Percentiles rank a stretch among this genome's conserved stretches.
These are phyloP conservation scores for Endocalyx cinctus DNA, from an alignment of 2,329 filamentous ascomycete species.

Conservation along the genomic window DNA sequence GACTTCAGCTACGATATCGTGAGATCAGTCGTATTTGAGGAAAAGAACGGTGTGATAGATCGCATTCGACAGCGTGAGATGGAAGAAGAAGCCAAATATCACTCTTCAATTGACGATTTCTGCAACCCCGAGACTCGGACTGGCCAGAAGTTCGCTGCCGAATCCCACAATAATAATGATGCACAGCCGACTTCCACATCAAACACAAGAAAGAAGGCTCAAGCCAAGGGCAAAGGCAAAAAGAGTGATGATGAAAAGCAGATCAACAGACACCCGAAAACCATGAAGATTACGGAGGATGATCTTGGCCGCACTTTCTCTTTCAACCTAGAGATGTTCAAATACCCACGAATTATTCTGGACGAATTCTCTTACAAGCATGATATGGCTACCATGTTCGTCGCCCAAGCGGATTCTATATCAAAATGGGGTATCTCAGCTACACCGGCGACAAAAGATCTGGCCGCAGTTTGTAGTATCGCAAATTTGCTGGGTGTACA, in stretches of 20 bases:
- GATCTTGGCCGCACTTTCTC: not conserved
- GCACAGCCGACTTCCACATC: too few species aligned
- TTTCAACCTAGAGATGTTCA: constrained; percentile 32
- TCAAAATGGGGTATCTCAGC: constrained; percentile 41
- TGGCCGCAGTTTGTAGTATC: constrained; percentile 31
- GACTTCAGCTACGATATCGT: too few species aligned
- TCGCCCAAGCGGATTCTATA: constrained; percentile 25
- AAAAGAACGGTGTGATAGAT: not conserved
- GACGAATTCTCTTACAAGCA: constrained; percentile 41
- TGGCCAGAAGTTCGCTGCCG: too few species aligned
- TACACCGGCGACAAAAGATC: constrained; percentile 33
- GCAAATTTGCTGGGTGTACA: constrained; percentile 33
- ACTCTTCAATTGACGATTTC: too few species aligned
- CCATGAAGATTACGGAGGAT: too few species aligned
- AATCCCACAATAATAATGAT: too few species aligned
- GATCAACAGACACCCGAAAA: too few species aligned
- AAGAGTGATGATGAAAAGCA: not conserved
- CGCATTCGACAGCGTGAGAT: not conserved
- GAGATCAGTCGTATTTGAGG: too few species aligned
- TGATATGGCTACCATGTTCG: constrained; percentile 25
- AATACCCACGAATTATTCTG: constrained; percentile 34
- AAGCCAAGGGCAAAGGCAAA: not conserved
- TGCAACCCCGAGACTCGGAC: too few species aligned
- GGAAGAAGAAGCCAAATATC: not conserved
- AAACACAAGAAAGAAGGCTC: not conserved